Evolutionary conservation across 75 land plant genomes (phyloP), one percentile per base, ranked within the genome.

Genomic region (Cunninghamia lanceolata): DNA sequence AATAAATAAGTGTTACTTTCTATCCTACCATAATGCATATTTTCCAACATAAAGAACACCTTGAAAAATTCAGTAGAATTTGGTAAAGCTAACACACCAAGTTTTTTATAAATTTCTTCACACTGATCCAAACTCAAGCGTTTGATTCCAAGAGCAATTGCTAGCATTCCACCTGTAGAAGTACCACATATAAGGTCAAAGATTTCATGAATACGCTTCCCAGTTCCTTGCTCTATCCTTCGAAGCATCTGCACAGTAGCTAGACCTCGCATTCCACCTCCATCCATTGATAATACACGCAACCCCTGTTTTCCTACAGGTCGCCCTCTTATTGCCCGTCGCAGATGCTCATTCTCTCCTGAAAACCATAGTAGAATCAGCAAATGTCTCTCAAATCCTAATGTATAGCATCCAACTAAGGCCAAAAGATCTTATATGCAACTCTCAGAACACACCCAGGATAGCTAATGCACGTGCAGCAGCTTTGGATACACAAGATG

Each of bases 141-240:
- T 85, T 98, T 96, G 83, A 98, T 89, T 85, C 96, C 99, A 85
- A 98, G 93, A 71, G 99, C 97, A 56, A 96, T 88, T 85, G 99
- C 99, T 85, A 98, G 95, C 99, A 98, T 98, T 36, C 99, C 99
- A 83, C 99, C 99, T 43, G 99, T 98, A 66, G 99, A 98, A 78
- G 99, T 98, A 28, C 99, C 99, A 93, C 99, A 98, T 83, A 98
- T 95, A 63, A 98, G 95, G 86, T 98, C 99, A 91, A 98, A 98
- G 89, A 98, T 89, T 89, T 98, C 99, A 91, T 98, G 95, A 83
- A 98, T 94, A 36, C 89, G 96, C 88, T 93, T 97, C 63, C 99
- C 99, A 85, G 99, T 95, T 38, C 99, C 97, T 86, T 91, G 89
- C 87, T 96, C 99, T 87, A 98, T 94, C 84, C 91, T 94, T 84